Base-by-base conservation (phyloP, 305 asterid genomes). In the Caryopteris hybrid region DNA sequence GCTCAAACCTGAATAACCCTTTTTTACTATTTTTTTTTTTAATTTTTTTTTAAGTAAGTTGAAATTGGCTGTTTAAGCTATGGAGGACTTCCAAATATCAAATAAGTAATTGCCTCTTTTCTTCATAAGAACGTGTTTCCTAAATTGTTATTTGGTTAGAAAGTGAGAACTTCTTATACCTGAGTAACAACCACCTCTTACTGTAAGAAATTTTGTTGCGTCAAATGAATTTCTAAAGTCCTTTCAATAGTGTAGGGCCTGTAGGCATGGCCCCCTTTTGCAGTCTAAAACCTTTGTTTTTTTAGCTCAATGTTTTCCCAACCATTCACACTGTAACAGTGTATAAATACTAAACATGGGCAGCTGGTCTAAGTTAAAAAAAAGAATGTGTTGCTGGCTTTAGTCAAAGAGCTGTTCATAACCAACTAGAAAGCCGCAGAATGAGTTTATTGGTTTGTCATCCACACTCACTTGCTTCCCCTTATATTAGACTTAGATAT, bases 31-130 rank as follows among this genome's bases (percentile, higher is more conserved):
- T n/a, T n/a, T n/a, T n/a, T n/a, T n/a, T n/a, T n/a, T n/a, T n/a
- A n/a, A n/a, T n/a, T n/a, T n/a, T n/a, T n/a, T n/a, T n/a, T n/a
- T n/a, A n/a, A n/a, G n/a, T n/a, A n/a, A n/a, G n/a, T n/a, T n/a
- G n/a, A 54, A 61, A 68, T 48, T 50, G 27, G 45, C 12, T 68
- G 43, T 27, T 48, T 51, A 58, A 53, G 43, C 61, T 27, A n/a
- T 59, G 23, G 43, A 54, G 34, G 11, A 47, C 71, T 55, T 48
- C 22, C 25, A n/a, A 42, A 16, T 43, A 62, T 64, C 64, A 63
- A 46, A 39, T 45, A 50, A 33, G 36, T 23, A 16, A 33, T 34
- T 20, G 9, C 51, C 0, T 23, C 50, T 61, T 0, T 12, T 38
- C 27, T 23, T 12, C 38, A 17, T 18, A 9, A 27, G 53, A 42